phyloP scores from a whole-genome alignment of 2,329 filamentous ascomycete genomes.

The Phialocephala subalpina region DNA sequence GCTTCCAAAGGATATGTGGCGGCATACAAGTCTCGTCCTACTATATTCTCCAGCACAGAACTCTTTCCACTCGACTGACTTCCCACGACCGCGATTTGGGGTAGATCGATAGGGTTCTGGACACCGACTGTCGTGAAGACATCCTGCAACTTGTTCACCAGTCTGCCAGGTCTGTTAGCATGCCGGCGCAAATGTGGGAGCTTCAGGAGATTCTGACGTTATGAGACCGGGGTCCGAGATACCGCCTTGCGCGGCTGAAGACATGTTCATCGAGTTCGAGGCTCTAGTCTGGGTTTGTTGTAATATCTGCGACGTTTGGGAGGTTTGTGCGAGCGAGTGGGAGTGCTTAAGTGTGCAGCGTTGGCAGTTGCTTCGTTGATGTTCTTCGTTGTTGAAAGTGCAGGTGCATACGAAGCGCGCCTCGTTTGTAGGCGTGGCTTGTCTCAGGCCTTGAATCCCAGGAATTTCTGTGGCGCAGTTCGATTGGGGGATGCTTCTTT shows the following conservation, averaged over 20 bases:
- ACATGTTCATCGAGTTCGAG: constrained; percentile 34
- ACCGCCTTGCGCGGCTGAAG: constrained; percentile 54
- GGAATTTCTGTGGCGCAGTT: constrained; percentile 24
- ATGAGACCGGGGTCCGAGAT: constrained; percentile 74
- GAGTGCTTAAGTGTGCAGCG: constrained; percentile 22
- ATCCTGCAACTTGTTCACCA: constrained; percentile 99
- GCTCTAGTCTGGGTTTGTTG: constrained; percentile 12
- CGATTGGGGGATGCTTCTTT: constrained; percentile 13
- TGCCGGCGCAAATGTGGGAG: constrained; percentile 33
- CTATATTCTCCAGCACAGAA: constrained; percentile 98
- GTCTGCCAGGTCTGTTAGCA: constrained; percentile 53
- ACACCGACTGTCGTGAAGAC: constrained; percentile 98
- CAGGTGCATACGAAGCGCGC: constrained; percentile 29
- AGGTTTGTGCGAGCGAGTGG: constrained; percentile 16
- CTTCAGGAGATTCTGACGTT: constrained; percentile 56
- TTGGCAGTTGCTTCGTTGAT: constrained; percentile 25
- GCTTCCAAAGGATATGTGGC: constrained; percentile 27
- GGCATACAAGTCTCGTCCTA: constrained; percentile 95
- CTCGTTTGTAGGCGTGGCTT: constrained; percentile 21
- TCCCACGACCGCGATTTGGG: constrained; percentile 97
- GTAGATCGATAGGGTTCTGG: constrained; percentile 98
- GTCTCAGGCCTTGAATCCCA: constrained; percentile 1
- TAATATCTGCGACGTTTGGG: constrained; percentile 1
- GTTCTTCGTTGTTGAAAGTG: constrained; percentile 25
- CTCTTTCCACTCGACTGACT: constrained; percentile 99